Evolutionary conservation across 208 protist genomes (phyloP).

Genomic region (Leishmania arabica): DNA sequence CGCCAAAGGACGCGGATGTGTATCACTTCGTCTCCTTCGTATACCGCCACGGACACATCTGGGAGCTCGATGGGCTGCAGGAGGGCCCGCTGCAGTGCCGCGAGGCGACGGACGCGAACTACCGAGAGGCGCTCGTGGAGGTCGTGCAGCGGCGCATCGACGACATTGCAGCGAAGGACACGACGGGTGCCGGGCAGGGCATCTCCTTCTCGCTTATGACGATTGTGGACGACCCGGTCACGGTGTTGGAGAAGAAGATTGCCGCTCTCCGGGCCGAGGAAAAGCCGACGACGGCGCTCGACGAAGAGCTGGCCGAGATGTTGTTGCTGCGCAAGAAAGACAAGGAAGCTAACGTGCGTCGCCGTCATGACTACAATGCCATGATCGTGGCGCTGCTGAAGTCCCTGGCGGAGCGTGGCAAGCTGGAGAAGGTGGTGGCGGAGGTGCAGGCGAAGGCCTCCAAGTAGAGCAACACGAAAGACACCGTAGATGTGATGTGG

Average conservation of each 20-base stretch:
- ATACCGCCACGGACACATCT: slow-evolving; percentile 92
- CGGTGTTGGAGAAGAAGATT: slow-evolving; percentile 71
- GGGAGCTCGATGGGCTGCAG: slow-evolving; percentile 98
- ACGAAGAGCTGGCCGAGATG: slow-evolving; percentile 63
- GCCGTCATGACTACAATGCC: slow-evolving; percentile 98
- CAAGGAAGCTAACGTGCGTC: slow-evolving; percentile 92
- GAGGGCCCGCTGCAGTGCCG: slow-evolving; percentile 83
- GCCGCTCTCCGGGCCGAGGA: slow-evolving; percentile 38
- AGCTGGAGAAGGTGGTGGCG: slow-evolving; percentile 64
- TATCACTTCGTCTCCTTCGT: slow-evolving; percentile 98
- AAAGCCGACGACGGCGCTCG: slow-evolving; percentile 56
- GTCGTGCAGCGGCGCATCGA: slow-evolving; percentile 91
- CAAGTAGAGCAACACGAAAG: not conserved
- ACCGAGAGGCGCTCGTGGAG: slow-evolving; percentile 64
- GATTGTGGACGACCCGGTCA: slow-evolving; percentile 89
- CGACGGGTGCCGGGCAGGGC: slow-evolving; percentile 56
- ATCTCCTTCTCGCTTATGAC: slow-evolving; percentile 97
- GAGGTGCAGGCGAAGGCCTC: slow-evolving; percentile 27
- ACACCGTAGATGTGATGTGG: not conserved
- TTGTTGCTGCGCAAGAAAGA: slow-evolving; percentile 54
- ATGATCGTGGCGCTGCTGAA: slow-evolving; percentile 95
- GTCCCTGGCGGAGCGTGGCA: slow-evolving; percentile 92
- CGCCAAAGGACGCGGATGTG: slow-evolving; percentile 19
- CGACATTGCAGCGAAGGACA: slow-evolving; percentile 61
- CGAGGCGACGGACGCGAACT: slow-evolving; percentile 69